Evolutionary conservation across 805 yeast species (phyloP).

Genomic region (Candida montana): DNA sequence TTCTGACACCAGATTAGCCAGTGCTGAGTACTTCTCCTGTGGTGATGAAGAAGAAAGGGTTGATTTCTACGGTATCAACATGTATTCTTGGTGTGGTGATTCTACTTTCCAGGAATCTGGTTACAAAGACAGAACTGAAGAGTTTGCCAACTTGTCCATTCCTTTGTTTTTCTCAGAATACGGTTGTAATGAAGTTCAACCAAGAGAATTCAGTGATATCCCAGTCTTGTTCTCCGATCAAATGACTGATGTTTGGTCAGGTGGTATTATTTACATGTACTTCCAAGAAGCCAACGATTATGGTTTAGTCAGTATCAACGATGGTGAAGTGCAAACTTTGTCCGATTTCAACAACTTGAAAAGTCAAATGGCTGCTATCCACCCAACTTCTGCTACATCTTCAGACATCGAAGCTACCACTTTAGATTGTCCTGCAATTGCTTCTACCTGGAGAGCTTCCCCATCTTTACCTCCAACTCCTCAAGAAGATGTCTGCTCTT

Average conservation of each 20-base stretch:
- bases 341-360: constrained; percentile 54
- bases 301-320: constrained; percentile 62
- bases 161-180: constrained; percentile 86
- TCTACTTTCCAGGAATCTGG: constrained; percentile 60
- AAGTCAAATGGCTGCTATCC: constrained; percentile 45
- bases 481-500: constrained; percentile 56
- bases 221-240: constrained; percentile 55
- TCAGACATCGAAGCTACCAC: constrained; percentile 33
- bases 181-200: constrained; percentile 73
- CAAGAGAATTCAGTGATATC: constrained; percentile 76
- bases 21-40: constrained; percentile 79
- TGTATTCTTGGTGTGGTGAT: constrained; percentile 84
- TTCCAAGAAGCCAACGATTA: constrained; percentile 78
- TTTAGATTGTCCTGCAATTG: constrained; percentile 45
- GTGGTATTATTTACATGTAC: constrained; percentile 91
- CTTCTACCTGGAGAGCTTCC: constrained; percentile 60
- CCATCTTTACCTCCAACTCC: constrained; percentile 77
- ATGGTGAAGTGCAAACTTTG: constrained; percentile 50
- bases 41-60: constrained; percentile 54
- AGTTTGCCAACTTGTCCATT: constrained; percentile 64
- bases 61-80: constrained; percentile 80
- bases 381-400: constrained; percentile 43
- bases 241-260: constrained; percentile 91
- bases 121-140: constrained; percentile 63
- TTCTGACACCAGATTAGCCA: constrained; percentile 57